Base-by-base conservation (phyloP, 2,329 filamentous ascomycete species). In the Pyricularia grisea region DNA sequence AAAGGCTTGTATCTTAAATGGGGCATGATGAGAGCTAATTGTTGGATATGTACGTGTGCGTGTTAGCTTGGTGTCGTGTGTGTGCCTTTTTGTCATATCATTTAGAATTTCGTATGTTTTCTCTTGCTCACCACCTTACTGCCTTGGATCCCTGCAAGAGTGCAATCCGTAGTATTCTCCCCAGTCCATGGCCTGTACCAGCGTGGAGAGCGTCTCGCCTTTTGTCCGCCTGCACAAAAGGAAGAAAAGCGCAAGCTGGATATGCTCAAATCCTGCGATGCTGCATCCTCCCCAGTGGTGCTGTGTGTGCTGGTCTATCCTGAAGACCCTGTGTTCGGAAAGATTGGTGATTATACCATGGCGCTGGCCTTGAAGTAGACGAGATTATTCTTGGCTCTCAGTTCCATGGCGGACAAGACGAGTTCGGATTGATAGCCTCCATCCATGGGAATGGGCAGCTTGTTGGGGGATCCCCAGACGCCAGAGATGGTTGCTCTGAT, bases 371-470 rank as follows among this genome's bases (percentile, higher is more conserved):
- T n/a, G n/a, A n/a, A n/a, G n/a, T n/a, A n/a, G n/a, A n/a, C n/a
- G n/a, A n/a, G n/a, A n/a, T n/a, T n/a, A n/a, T n/a, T n/a, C n/a
- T n/a, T 60, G 76, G 76, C 27, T 77, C 75, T 73, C 17, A 75
- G 71, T 10, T 75, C 75, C 55, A 70, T 73, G 58, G 74, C 71
- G 67, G 73, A 76, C 63, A 73, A 73, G 17, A 70, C 72, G 2
- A 71, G 70, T 65, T 77, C 75, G 11, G 71, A 71, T 67, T 75
- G 74, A 69, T 71, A 77, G 14, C 75, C 75, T 28, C 72, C 75
- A 36, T 68, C 72, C 27, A 73, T 73, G 70, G 82, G 83, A 17
- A 85, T 77, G 20, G 82, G 82, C 6, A 83, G 76, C 71, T 85
- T 85, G 1, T 83, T 85, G 0, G 83, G 78, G 0, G 72, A 70